These are phyloP conservation scores for Neonectria magnoliae DNA, from an alignment of 2,329 filamentous ascomycete genomes.

Conservation along the genomic window DNA sequence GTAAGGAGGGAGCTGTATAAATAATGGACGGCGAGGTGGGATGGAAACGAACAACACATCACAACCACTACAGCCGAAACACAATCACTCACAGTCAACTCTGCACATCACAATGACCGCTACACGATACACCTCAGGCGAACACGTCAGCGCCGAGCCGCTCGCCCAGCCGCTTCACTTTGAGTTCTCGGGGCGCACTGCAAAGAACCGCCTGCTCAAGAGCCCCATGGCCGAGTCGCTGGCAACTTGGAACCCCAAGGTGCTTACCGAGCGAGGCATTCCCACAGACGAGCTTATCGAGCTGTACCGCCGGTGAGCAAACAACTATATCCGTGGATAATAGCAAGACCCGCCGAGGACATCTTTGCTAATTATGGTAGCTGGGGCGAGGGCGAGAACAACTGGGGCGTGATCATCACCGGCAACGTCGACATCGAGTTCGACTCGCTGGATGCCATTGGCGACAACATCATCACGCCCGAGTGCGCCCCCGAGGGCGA, in stretches of 20 bases:
- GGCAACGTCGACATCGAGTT: slow-evolving; percentile 74
- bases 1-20: slow-evolving; percentile 1
- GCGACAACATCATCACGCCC: slow-evolving; percentile 67
- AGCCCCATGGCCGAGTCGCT: slow-evolving; percentile 73
- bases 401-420: slow-evolving; percentile 65
- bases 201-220: slow-evolving; percentile 73
- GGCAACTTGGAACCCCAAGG: slow-evolving; percentile 67
- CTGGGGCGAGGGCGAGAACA: slow-evolving; percentile 61
- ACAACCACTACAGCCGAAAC: not conserved
- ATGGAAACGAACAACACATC: slow-evolving; percentile 5
- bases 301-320: slow-evolving; percentile 60
- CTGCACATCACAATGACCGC: slow-evolving; percentile 22
- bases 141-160: slow-evolving; percentile 29
- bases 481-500: slow-evolving; percentile 61
- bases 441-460: slow-evolving; percentile 63
- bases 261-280: slow-evolving; percentile 58
- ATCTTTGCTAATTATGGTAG: slow-evolving; percentile 17
- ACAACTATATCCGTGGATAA: too few species aligned
- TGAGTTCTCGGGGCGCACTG: slow-evolving; percentile 56
- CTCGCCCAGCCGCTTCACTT: slow-evolving; percentile 58
- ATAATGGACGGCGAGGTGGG: not conserved
- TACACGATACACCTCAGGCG: slow-evolving; percentile 30
- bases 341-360: not conserved
- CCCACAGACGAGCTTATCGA: slow-evolving; percentile 57
- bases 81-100: not conserved